Conservation (phyloP, 2,329 filamentous ascomycete genomes). For the Zymoseptoria pseudotritici region DNA sequence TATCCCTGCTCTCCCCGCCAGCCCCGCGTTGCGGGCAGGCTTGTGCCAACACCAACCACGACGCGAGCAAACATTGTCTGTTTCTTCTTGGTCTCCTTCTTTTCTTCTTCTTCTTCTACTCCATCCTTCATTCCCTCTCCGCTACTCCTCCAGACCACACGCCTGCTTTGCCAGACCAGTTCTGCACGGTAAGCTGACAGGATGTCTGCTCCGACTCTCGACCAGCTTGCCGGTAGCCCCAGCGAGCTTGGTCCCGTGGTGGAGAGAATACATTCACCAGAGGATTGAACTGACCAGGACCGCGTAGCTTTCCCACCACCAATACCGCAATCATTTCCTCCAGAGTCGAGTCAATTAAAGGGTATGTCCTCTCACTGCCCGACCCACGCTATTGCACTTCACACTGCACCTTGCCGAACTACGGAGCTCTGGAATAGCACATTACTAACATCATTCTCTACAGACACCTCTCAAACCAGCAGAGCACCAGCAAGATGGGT, state of each 20-base stretch:
- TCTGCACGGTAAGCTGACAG: not conserved
- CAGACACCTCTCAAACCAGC: constrained; percentile 3
- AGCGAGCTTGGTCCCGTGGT: not conserved
- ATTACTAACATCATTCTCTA: not conserved
- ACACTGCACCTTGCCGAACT: not conserved
- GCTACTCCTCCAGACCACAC: not conserved
- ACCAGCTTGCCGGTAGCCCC: not conserved
- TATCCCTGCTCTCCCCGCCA: not conserved
- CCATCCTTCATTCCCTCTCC: not conserved
- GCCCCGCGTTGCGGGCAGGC: not conserved
- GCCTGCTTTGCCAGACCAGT: not conserved
- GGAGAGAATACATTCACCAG: not conserved
- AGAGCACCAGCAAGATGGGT: constrained; percentile 22
- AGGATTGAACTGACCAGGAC: not conserved
- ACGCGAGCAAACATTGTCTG: not conserved
- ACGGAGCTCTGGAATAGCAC: not conserved
- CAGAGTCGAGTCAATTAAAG: not conserved
- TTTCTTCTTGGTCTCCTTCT: not conserved
- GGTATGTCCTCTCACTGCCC: not conserved
- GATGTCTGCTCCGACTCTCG: not conserved
- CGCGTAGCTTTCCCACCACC: not conserved
- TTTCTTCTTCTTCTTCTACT: not conserved
- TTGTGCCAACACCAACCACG: not conserved
- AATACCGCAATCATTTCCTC: not conserved
- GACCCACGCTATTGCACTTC: not conserved